These are phyloP conservation scores for Rosellinia necatrix DNA, from an alignment of 2,329 filamentous ascomycete genomes.

Conservation along the genomic window DNA sequence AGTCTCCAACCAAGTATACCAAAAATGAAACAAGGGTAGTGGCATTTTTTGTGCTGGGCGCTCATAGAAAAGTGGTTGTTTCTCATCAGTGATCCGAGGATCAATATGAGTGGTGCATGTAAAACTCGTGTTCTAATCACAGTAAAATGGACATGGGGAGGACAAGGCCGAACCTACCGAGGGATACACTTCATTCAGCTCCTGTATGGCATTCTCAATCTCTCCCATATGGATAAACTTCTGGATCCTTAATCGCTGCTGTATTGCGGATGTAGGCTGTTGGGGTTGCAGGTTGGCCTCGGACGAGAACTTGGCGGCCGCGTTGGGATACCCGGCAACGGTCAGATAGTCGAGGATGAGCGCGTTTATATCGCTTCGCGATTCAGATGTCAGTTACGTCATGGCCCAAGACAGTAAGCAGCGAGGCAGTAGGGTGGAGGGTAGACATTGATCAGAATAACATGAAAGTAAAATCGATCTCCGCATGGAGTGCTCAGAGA, in stretches of 20 bases:
- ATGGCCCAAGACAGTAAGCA: background rate
- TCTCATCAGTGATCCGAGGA: conserved; percentile 89
- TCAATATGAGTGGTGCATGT: conserved; percentile 99
- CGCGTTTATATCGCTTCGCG: conserved; percentile 84
- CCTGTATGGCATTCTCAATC: conserved; percentile 82
- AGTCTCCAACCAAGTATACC: conserved; percentile 21
- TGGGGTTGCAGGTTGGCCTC: conserved; percentile 86
- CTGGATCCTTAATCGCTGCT: conserved; percentile 79
- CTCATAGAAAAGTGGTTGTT: conserved; percentile 78
- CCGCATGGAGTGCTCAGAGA: conserved; percentile 97
- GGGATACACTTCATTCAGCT: conserved; percentile 86
- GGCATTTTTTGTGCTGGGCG: conserved; percentile 33
- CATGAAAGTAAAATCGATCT: conserved; percentile 67
- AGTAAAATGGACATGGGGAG: conserved; percentile 45
- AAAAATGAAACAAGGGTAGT: background rate
- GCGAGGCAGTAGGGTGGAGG: conserved; percentile 13
- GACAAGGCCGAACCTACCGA: conserved; percentile 67
- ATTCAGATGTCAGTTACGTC: conserved; percentile 23
- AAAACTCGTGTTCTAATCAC: conserved; percentile 93
- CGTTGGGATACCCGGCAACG: conserved; percentile 90
- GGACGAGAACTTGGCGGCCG: conserved; percentile 89
- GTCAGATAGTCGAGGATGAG: conserved; percentile 97
- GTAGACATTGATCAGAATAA: conserved; percentile 34
- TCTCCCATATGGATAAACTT: conserved; percentile 84
- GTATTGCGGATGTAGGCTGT: conserved; percentile 73